A percentile compares a stretch with the other conserved stretches of the same genome.
Evolutionary conservation across 345 rosid species (phyloP).

Genomic region (Citrus unshiu): DNA sequence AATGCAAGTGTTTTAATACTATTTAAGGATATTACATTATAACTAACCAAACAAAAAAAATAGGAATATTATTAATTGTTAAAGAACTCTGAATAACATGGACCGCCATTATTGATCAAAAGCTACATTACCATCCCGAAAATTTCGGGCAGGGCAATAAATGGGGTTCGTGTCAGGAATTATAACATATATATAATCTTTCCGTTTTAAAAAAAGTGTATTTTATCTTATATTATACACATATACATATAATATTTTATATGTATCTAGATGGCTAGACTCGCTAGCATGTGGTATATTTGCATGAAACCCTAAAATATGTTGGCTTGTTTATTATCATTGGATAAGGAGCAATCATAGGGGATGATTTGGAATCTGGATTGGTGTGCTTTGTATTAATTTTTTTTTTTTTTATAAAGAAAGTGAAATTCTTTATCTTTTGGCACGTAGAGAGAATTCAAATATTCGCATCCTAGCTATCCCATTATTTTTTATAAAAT

Average conservation of each 20-base stretch:
- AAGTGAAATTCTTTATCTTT: not conserved
- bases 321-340: not conserved
- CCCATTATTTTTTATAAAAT: too few relatives aligned
- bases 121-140: not conserved
- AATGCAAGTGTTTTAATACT: not conserved
- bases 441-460: conserved; percentile 1
- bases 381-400: not conserved
- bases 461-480: not conserved
- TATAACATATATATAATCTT: not conserved
- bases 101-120: not conserved
- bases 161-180: not conserved
- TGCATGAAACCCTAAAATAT: not conserved
- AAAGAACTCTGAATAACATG: not conserved
- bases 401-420: not conserved
- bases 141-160: not conserved
- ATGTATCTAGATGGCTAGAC: not conserved
- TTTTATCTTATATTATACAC: not conserved
- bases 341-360: conserved; percentile 4
- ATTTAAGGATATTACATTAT: not conserved
- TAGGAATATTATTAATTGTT: not conserved
- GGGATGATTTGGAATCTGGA: conserved; percentile 7
- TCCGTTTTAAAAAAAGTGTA: not conserved
- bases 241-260: not conserved
- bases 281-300: not conserved
- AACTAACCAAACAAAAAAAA: not conserved